phyloP scores from a whole-genome alignment of 2,329 filamentous ascomycete species.

The Colletotrichum siamense region DNA sequence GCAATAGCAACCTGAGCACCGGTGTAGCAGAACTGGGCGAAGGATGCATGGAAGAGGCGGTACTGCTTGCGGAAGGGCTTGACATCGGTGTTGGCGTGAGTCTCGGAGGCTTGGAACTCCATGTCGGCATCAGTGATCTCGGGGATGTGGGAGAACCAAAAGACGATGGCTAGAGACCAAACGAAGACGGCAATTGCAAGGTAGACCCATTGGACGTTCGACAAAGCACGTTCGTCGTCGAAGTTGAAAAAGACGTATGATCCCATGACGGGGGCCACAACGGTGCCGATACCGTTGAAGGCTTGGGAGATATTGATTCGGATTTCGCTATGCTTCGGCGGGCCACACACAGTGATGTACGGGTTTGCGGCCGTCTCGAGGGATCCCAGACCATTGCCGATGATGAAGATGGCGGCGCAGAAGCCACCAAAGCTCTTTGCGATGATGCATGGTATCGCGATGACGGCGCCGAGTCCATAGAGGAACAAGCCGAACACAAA shows the following conservation, averaged over 20 bases:
- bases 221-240: slow-evolving; percentile 52
- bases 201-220: slow-evolving; percentile 79
- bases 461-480: slow-evolving; percentile 67
- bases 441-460: slow-evolving; percentile 48
- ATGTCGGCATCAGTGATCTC: slow-evolving; percentile 75
- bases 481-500: slow-evolving; percentile 63
- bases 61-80: slow-evolving; percentile 73
- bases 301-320: slow-evolving; percentile 60
- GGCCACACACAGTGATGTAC: slow-evolving; percentile 58
- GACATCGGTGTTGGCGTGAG: slow-evolving; percentile 38
- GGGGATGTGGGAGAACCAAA: slow-evolving; percentile 71
- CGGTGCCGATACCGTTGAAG: slow-evolving; percentile 59
- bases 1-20: slow-evolving; percentile 74
- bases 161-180: slow-evolving; percentile 67
- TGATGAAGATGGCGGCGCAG: slow-evolving; percentile 74
- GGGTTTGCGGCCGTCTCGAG: slow-evolving; percentile 82
- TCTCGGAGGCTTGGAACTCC: slow-evolving; percentile 62
- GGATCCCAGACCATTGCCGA: slow-evolving; percentile 75
- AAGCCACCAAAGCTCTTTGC: slow-evolving; percentile 71
- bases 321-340: slow-evolving; percentile 57
- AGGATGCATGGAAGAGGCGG: slow-evolving; percentile 76
- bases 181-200: slow-evolving; percentile 77
- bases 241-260: slow-evolving; percentile 72
- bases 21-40: slow-evolving; percentile 80
- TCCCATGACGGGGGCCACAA: slow-evolving; percentile 73